phyloP scores from a whole-genome alignment of 2,329 filamentous ascomycete genomes.

The Corinectria fuckeliana region DNA sequence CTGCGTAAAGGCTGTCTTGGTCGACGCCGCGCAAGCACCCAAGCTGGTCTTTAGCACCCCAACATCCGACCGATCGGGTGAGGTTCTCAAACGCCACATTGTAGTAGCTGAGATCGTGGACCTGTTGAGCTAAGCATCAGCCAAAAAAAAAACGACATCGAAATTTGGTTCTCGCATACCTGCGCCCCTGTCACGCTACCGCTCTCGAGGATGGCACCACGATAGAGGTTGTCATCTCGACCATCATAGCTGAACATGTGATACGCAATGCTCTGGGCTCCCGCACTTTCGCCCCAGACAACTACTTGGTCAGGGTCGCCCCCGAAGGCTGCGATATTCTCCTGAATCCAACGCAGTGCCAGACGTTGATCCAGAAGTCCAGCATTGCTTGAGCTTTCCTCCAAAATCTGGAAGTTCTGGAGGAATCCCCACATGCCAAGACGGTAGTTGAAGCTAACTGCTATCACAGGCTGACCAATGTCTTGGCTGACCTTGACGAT shows the following conservation, averaged over 20 bases:
- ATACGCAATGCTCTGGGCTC: slow-evolving; percentile 49
- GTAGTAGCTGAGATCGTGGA: slow-evolving; percentile 38
- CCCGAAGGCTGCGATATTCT: slow-evolving; percentile 60
- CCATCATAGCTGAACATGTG: slow-evolving; percentile 64
- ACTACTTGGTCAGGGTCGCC: slow-evolving; percentile 54
- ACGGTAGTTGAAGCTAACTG: slow-evolving; percentile 61
- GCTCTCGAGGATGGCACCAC: slow-evolving; percentile 60
- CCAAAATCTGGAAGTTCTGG: slow-evolving; percentile 51
- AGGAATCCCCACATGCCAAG: slow-evolving; percentile 61
- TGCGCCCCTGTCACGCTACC: slow-evolving; percentile 44
- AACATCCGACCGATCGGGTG: slow-evolving; percentile 40
- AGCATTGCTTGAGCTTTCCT: slow-evolving; percentile 53
- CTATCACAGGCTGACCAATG: slow-evolving; percentile 60
- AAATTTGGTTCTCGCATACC: slow-evolving; percentile 4
- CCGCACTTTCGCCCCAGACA: slow-evolving; percentile 56
- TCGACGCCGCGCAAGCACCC: slow-evolving; percentile 46
- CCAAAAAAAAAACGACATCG: background rate
- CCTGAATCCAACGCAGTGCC: slow-evolving; percentile 57
- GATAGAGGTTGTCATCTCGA: slow-evolving; percentile 61
- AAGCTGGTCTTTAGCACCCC: slow-evolving; percentile 43
- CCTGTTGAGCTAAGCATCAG: background rate
- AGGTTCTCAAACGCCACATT: slow-evolving; percentile 38
- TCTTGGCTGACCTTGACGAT: slow-evolving; percentile 58
- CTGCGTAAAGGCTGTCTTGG: slow-evolving; percentile 42
- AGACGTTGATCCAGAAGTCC: slow-evolving; percentile 58